Base-by-base conservation (phyloP, 768 basidiomycete genomes). In the Boletellus ananiceps region DNA sequence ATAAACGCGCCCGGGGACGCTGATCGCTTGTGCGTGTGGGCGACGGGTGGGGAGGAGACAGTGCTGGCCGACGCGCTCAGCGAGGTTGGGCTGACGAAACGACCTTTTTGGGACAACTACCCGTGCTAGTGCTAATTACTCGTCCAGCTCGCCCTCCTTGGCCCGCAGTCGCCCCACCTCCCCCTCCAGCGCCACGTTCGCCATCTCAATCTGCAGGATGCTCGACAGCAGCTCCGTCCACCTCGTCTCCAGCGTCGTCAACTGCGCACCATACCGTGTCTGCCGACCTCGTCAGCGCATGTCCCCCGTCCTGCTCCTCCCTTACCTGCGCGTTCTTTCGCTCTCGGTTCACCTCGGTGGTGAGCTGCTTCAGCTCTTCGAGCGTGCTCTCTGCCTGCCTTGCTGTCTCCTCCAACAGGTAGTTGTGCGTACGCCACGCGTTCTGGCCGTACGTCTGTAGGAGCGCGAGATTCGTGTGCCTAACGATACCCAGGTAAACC, bases 171-270 rank as follows among this genome's bases (percentile, higher is more conserved):
- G 69, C 40, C 77, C 79, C 41, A 96, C 75, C 61, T 96, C 92
- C 5, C 74, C 83, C 57, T 93, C 92, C 66, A 96, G 67, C 23
- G 92, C 91, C 36, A 84, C 78, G 64, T 93, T 94, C 15, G 93
- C 95, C 82, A 98, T 84, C 75, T 96, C 94, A 56, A 96, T 87
- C 69, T 97, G 94, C 50, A 97, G 71, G 39, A 94, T 87, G 45
- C 70, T 86, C 46, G 91, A 93, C 48, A 98, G 84, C 40, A 97
- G 74, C 69, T 93, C 90, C 18, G 91, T 94, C 94, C 94, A 98
- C 54, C 84, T 78, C 33, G 81, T 86, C 69, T 97, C 93, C 51
- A 96, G 71, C 8, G 81, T 72, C 25, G 82, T 87, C 50, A 98
- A 71, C 59, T 93, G 89, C 44, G 80, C 75, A 45, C 93, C 93